Base-by-base conservation (phyloP, 108 stramenopile species). In the Nitzschia inconspicua region DNA sequence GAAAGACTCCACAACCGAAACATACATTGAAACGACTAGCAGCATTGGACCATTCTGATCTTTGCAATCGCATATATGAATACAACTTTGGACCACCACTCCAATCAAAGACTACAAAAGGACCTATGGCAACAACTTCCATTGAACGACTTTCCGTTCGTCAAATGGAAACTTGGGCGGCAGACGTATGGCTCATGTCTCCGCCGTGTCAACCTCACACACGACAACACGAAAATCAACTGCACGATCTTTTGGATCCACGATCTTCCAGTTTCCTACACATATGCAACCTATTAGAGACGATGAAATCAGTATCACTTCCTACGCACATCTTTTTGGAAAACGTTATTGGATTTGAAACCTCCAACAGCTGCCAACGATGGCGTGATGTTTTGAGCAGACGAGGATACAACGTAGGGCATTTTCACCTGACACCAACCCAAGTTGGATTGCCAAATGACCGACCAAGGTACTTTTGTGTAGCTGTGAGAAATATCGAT, bases 171-270 rank as follows among this genome's bases (percentile, higher is more conserved):
- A 36, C 58, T 0, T 79, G 83, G 67, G 24, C 60, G 7, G 91
- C 92, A 13, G 71, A 68, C 44, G 53, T 91, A 2, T 94, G 89
- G 88, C 61, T 72, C 57, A 89, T 96, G 89, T 75, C 72, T 27
- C 95, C 95, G 27, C 95, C 95, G 7, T 96, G 95, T 60, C 95
- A 91, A 49, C 89, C 89, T 25, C 84, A 88, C 50, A 91, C 88
- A 47, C 39, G 68, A 28, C 68, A 70, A 47, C 68, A 70, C 44
- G 28, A 46, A 0, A 26, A 5, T 23, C 10, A 2, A 18, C n/a
- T 6, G 14, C 29, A 28, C 23, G 42, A 42, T 16, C 28, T 44
- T 5, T 28, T 28, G 9, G 60, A 70, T 31, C 68, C 68, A 0
- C 68, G 60, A 29, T 54, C 53, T 7, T 36, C 20, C 10, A 54